Base-by-base conservation (phyloP, 352 stramenopile species). In the Aphanomyces invadans region DNA sequence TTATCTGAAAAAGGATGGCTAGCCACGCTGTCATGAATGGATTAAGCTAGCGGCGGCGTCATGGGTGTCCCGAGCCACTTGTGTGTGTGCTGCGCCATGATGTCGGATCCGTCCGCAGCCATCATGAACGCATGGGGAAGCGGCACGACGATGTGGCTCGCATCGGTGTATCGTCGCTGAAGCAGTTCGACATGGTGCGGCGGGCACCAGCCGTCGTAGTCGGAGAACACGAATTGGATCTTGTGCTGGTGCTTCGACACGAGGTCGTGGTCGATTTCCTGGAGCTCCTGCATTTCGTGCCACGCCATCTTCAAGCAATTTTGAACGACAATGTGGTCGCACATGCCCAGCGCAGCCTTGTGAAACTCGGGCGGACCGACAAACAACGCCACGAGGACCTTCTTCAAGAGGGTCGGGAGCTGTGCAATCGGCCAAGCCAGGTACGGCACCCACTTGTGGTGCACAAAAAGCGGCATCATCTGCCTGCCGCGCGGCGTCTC, bases 111-210 rank as follows among this genome's bases (percentile, higher is more conserved):
- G 29, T 86, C 76, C 0, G 23, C 29, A 33, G 86, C 79, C 78
- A 89, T 87, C 82, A 90, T 90, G 63, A 90, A 90, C n/a, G 76
- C 82, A 46, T 90, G 82, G 48, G 69, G 68, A 72, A 88, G 76
- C 1, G 77, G 74, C 15, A 89, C 71, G 42, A 87, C 57, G 19
- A 76, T 74, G 62, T 87, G 78, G 17, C 73, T 70, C 4, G 73
- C 75, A 2, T 76, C 73, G 5, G 68, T 59, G 54, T 88, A 89
- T 36, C 70, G 68, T 26, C 79, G 62, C 51, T 86, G 76, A 45
- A 83, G 84, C 28, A 81, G 49, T 46, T 87, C 76, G 65, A 80
- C 65, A 45, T 83, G 83, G 46, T 86, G 74, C 21, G 75, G 72
- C 0, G 82, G 82, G 28, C 87, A 79, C 82, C 82, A 90, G 38